A percentile compares a stretch with the other conserved stretches of the same genome.
Conservation (phyloP, 768 basidiomycete genomes). For the Amanita inopinata region DNA sequence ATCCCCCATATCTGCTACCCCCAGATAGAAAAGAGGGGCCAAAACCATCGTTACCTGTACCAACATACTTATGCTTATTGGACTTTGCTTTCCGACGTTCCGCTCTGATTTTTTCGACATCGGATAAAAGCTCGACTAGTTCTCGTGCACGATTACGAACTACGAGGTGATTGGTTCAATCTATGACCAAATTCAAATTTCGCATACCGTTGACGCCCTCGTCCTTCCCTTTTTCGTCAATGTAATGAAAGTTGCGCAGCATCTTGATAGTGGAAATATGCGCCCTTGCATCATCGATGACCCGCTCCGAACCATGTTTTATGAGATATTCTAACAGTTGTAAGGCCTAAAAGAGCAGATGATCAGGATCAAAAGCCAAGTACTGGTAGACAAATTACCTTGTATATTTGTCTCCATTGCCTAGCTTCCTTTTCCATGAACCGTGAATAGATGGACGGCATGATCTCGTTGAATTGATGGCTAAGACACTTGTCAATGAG, state of each 20-base stretch:
- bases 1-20: constrained; percentile 33
- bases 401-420: constrained; percentile 99
- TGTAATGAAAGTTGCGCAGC: constrained; percentile 95
- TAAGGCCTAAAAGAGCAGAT: constrained; percentile 52
- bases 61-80: constrained; percentile 85
- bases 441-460: constrained; percentile 91
- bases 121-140: constrained; percentile 82
- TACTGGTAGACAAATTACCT: constrained; percentile 35
- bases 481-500: constrained; percentile 29
- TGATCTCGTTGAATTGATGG: constrained; percentile 98
- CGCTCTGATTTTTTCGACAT: constrained; percentile 81
- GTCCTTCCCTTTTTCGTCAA: constrained; percentile 98
- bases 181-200: neutral
- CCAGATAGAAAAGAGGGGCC: constrained; percentile 36
- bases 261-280: constrained; percentile 96
- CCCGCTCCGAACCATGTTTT: constrained; percentile 95
- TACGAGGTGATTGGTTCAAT: constrained; percentile 21
- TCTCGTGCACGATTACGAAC: constrained; percentile 94
- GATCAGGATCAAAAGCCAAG: constrained; percentile 1
- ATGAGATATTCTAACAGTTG: constrained; percentile 93
- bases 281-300: constrained; percentile 93
- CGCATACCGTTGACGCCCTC: constrained; percentile 87
- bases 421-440: constrained; percentile 98
- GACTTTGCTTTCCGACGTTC: constrained; percentile 90
- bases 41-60: constrained; percentile 75